A percentile compares a stretch with the other conserved stretches of the same genome.
phyloP scores from a whole-genome alignment of 768 basidiomycete genomes.

The Fomitopsis pulvina region DNA sequence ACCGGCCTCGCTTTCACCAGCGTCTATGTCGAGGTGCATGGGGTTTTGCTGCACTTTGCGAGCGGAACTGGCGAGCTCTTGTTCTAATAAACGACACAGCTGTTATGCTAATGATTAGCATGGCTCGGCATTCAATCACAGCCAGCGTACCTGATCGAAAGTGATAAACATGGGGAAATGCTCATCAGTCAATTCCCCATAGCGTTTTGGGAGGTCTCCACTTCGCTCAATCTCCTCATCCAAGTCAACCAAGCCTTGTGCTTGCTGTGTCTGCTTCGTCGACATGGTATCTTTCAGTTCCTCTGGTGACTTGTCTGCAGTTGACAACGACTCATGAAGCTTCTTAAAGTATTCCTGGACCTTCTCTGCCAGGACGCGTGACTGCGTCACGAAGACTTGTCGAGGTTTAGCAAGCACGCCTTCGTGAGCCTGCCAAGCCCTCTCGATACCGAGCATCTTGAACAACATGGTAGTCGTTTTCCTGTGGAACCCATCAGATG shows the following conservation, averaged over 20 bases:
- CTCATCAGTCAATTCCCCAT: conserved; percentile 46
- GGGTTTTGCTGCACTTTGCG: not conserved
- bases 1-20: not conserved
- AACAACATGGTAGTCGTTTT: conserved; percentile 76
- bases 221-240: conserved; percentile 38
- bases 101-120: conserved; percentile 13
- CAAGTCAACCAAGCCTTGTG: conserved; percentile 26
- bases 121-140: not conserved
- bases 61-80: conserved; percentile 26
- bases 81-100: conserved; percentile 45
- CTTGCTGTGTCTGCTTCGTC: conserved; percentile 12
- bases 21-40: not conserved
- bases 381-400: conserved; percentile 71
- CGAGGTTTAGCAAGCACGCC: conserved; percentile 40
- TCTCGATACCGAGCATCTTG: conserved; percentile 66
- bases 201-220: conserved; percentile 42
- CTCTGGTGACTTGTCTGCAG: conserved; percentile 28
- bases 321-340: conserved; percentile 37
- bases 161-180: conserved; percentile 71
- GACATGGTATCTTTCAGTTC: conserved; percentile 27
- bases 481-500: conserved; percentile 25
- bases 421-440: conserved; percentile 37
- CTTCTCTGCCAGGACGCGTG: conserved; percentile 55
- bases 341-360: conserved; percentile 63
- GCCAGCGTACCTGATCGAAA: conserved; percentile 47